Conservation (phyloP, 2,329 filamentous ascomycete species). For the Ilyonectria mors-panacis region DNA sequence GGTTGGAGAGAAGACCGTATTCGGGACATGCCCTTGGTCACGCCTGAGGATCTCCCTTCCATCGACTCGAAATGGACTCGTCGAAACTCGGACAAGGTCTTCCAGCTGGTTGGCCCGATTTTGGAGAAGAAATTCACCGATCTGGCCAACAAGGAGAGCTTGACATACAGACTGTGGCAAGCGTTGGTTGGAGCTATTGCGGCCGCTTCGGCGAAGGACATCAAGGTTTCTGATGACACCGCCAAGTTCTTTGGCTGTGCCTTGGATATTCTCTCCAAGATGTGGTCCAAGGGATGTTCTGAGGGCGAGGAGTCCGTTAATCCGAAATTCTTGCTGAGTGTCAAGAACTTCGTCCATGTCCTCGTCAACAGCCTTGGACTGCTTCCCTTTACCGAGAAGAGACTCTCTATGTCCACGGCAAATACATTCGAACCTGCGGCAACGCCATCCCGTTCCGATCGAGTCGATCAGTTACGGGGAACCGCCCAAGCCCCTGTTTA, state of each 20-base stretch:
- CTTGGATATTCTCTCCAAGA: slow-evolving; percentile 76
- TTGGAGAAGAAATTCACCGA: slow-evolving; percentile 74
- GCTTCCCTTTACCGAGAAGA: slow-evolving; percentile 75
- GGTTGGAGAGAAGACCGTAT: slow-evolving; percentile 84
- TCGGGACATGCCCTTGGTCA: slow-evolving; percentile 70
- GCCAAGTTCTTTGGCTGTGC: slow-evolving; percentile 83
- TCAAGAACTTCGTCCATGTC: slow-evolving; percentile 64
- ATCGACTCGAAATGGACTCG: slow-evolving; percentile 92
- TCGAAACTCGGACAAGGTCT: slow-evolving; percentile 75
- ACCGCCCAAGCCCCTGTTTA: slow-evolving; percentile 73
- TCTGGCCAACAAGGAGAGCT: slow-evolving; percentile 72
- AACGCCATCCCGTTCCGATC: slow-evolving; percentile 72
- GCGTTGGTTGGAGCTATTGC: slow-evolving; percentile 74
- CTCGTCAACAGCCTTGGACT: slow-evolving; percentile 68
- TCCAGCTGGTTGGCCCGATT: slow-evolving; percentile 73
- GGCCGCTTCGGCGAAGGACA: slow-evolving; percentile 84
- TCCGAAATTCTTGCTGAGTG: slow-evolving; percentile 68
- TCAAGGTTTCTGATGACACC: slow-evolving; percentile 89
- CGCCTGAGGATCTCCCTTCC: slow-evolving; percentile 83
- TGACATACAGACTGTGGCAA: slow-evolving; percentile 69
- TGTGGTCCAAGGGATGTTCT: slow-evolving; percentile 68
- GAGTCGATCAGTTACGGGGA: slow-evolving; percentile 66
- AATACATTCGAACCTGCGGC: slow-evolving; percentile 74
- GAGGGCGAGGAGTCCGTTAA: slow-evolving; percentile 62
- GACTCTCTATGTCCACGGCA: slow-evolving; percentile 64